Evolutionary conservation across 495 filamentous ascomycete species (phyloP).

Genomic region (Hyaloscypha finlandica): DNA sequence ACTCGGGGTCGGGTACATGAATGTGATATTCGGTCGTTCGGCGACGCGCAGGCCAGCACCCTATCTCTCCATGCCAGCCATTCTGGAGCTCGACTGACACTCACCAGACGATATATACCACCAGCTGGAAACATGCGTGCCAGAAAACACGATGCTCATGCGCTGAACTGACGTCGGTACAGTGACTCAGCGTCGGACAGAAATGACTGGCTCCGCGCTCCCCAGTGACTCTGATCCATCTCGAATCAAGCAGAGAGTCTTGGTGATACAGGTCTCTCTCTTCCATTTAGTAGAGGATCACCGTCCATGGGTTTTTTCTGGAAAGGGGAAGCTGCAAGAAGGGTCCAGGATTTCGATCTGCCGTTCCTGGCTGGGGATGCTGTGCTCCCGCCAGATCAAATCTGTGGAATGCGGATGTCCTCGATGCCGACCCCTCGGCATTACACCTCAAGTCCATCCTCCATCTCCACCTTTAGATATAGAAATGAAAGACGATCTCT

Average conservation of each 20-base stretch:
- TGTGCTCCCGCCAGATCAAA: constrained; percentile 1
- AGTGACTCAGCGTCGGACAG: constrained; percentile 29
- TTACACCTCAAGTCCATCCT: not conserved
- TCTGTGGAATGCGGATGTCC: constrained; percentile 13
- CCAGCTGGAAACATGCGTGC: not conserved
- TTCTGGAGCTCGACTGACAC: constrained; percentile 12
- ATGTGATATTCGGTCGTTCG: constrained; percentile 7
- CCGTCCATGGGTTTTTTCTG: not conserved
- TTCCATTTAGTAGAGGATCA: not conserved
- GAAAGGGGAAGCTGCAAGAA: not conserved
- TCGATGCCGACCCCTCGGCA: not conserved
- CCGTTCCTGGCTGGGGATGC: not conserved
- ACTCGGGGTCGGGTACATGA: constrained; percentile 29
- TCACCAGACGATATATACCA: constrained; percentile 18
- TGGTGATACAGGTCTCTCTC: constrained; percentile 17
- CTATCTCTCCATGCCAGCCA: not conserved
- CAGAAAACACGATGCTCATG: constrained; percentile 14
- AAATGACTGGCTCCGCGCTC: constrained; percentile 10
- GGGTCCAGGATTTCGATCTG: not conserved
- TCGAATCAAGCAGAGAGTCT: constrained; percentile 2
- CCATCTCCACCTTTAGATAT: not conserved
- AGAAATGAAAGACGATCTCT: not conserved
- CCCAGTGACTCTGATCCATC: constrained; percentile 6
- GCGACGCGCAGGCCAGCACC: constrained; percentile 3
- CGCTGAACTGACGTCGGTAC: constrained; percentile 10